Percentiles rank a stretch among this genome's conserved stretches.
phyloP scores from a whole-genome alignment of 176 grass and related monocot genomes.

The Dendrocalamus sinicus region DNA sequence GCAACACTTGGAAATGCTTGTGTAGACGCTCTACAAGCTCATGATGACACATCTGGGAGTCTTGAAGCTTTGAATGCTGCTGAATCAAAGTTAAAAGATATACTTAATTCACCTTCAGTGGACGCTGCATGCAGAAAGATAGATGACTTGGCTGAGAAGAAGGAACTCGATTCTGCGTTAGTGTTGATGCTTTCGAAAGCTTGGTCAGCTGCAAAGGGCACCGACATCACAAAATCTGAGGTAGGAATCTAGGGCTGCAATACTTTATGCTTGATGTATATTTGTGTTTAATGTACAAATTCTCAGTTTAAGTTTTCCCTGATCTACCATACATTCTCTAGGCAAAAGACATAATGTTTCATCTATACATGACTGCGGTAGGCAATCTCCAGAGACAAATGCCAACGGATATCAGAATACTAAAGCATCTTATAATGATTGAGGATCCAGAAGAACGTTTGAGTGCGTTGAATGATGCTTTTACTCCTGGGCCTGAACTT shows the following conservation, averaged over 20 bases:
- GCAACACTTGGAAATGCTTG: constrained; percentile 79
- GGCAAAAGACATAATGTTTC: constrained; percentile 79
- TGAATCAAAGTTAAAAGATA: constrained; percentile 83
- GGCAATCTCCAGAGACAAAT: constrained; percentile 81
- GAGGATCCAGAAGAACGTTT: constrained; percentile 72
- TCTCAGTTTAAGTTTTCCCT: constrained; percentile 4
- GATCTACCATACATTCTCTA: constrained; percentile 40
- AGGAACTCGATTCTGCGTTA: constrained; percentile 76
- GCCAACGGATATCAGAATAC: constrained; percentile 90
- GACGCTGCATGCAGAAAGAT: constrained; percentile 83
- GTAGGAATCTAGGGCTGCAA: constrained; percentile 46
- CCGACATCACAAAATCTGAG: constrained; percentile 78
- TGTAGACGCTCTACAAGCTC: constrained; percentile 77
- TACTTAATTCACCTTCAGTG: constrained; percentile 71
- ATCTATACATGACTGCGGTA: constrained; percentile 79
- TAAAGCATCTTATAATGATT: constrained; percentile 81
- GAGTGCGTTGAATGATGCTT: constrained; percentile 67
- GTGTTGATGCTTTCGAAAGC: constrained; percentile 81
- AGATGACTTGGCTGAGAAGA: constrained; percentile 86
- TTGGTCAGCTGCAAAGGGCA: constrained; percentile 89
- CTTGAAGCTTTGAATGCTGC: constrained; percentile 69
- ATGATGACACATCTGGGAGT: constrained; percentile 69
- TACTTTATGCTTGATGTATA: neutral
- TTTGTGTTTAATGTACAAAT: constrained; percentile 1
- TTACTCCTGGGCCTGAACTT: constrained; percentile 80